Conservation (phyloP, 148 eudicot species). For the Tetragonia tetragonoides region DNA sequence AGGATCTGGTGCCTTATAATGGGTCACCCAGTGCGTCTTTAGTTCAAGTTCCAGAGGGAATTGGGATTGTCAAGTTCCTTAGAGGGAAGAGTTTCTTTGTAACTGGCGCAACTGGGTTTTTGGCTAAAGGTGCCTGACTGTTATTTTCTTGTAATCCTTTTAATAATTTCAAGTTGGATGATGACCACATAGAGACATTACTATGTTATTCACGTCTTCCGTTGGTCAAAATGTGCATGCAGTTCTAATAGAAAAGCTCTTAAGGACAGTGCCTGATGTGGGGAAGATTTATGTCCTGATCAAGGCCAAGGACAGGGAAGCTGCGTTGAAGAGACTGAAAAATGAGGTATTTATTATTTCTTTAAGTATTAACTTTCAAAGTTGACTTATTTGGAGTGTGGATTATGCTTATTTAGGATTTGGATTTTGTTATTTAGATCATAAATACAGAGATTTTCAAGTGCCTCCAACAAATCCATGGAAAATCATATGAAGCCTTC, state of each 20-base stretch:
- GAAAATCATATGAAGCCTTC: conserved; percentile 79
- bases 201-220: conserved; percentile 6
- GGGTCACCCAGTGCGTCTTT: conserved; percentile 30
- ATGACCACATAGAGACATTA: neutral
- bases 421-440: conserved; percentile 40
- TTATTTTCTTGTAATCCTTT: neutral
- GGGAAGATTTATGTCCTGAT: conserved; percentile 80
- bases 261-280: conserved; percentile 87
- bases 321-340: conserved; percentile 67
- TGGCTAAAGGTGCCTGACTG: conserved; percentile 76
- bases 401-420: conserved; percentile 4
- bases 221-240: conserved; percentile 18
- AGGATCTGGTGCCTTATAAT: conserved; percentile 50
- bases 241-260: conserved; percentile 92
- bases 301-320: conserved; percentile 78
- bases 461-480: conserved; percentile 71
- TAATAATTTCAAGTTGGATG: neutral
- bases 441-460: conserved; percentile 76
- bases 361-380: neutral
- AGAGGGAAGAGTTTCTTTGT: conserved; percentile 69
- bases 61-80: conserved; percentile 75
- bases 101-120: conserved; percentile 94
- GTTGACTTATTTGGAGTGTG: neutral
- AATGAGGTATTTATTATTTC: conserved; percentile 53
- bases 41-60: conserved; percentile 50